Evolutionary conservation across 2,329 filamentous ascomycete genomes (phyloP).

Genomic region (Fusarium nematophilum): DNA sequence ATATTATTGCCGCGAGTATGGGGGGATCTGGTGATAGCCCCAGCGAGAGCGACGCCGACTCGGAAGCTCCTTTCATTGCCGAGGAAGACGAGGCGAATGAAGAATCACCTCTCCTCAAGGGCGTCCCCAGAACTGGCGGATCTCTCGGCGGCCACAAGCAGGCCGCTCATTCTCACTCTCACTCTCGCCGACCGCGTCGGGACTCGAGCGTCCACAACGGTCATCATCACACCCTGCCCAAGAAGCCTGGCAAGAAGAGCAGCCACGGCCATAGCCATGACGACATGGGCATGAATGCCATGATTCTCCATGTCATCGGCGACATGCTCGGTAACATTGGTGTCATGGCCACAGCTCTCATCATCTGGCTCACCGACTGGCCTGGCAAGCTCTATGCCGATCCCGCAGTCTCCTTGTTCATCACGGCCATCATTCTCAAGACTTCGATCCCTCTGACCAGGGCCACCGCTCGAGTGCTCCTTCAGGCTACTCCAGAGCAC

Average conservation of each 20-base stretch:
- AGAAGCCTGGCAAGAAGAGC: slow-evolving; percentile 67
- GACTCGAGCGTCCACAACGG: slow-evolving; percentile 71
- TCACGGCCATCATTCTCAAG: slow-evolving; percentile 81
- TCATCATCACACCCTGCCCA: slow-evolving; percentile 86
- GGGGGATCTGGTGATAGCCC: slow-evolving; percentile 61
- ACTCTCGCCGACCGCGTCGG: slow-evolving; percentile 46
- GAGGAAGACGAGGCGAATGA: slow-evolving; percentile 59
- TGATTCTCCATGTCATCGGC: slow-evolving; percentile 81
- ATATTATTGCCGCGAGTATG: slow-evolving; percentile 87
- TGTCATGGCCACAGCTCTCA: slow-evolving; percentile 82
- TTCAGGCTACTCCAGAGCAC: slow-evolving; percentile 92
- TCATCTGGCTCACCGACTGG: slow-evolving; percentile 92
- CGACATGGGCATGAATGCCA: slow-evolving; percentile 95
- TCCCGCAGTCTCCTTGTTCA: slow-evolving; percentile 91
- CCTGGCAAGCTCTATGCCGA: slow-evolving; percentile 88
- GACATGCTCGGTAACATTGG: slow-evolving; percentile 89
- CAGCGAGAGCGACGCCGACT: slow-evolving; percentile 66
- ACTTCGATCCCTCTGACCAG: slow-evolving; percentile 83
- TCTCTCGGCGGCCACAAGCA: slow-evolving; percentile 40
- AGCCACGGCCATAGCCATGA: slow-evolving; percentile 83
- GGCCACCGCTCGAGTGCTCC: slow-evolving; percentile 85
- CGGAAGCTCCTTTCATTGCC: slow-evolving; percentile 55
- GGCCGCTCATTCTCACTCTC: slow-evolving; percentile 34
- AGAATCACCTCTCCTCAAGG: slow-evolving; percentile 61
- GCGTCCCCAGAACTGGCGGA: slow-evolving; percentile 46